Evolutionary conservation across 139 green algal genomes (phyloP).

Genomic region (Axilococcus clingmanii): DNA sequence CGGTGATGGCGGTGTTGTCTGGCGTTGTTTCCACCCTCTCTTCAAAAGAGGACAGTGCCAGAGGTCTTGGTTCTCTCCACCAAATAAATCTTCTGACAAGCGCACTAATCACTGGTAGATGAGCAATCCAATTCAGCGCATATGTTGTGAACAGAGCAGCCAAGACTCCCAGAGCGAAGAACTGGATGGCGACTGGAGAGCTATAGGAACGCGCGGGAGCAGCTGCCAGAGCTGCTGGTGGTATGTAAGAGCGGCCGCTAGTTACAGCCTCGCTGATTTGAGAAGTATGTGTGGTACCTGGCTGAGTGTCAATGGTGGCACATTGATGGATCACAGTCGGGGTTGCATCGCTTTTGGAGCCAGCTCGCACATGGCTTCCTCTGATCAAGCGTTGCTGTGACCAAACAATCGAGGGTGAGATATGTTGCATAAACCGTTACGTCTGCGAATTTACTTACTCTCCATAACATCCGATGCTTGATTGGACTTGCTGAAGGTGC

Average conservation of each 20-base stretch:
- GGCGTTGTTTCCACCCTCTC: background rate
- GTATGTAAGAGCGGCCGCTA: background rate
- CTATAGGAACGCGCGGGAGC: background rate
- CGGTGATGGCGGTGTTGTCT: background rate
- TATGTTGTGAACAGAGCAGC: constrained; percentile 24
- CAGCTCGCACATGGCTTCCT: no score
- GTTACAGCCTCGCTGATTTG: no score
- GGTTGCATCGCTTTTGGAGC: no score
- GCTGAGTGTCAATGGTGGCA: no score
- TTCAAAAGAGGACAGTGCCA: background rate
- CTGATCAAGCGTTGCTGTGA: no score
- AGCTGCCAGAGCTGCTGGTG: background rate
- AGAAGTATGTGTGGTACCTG: no score
- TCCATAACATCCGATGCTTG: no score
- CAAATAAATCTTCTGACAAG: constrained; percentile 38
- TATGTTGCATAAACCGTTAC: no score
- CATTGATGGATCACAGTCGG: no score
- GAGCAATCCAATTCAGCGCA: constrained; percentile 24
- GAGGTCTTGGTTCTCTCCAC: constrained; percentile 12
- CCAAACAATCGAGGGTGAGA: no score
- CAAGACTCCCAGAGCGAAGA: constrained; percentile 22
- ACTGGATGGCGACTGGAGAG: background rate
- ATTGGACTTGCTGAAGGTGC: no score
- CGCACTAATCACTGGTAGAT: constrained; percentile 25
- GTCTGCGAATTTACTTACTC: no score